Conservation (phyloP, 176 grass and related monocot species). For the Hyparrhenia diplandra region DNA sequence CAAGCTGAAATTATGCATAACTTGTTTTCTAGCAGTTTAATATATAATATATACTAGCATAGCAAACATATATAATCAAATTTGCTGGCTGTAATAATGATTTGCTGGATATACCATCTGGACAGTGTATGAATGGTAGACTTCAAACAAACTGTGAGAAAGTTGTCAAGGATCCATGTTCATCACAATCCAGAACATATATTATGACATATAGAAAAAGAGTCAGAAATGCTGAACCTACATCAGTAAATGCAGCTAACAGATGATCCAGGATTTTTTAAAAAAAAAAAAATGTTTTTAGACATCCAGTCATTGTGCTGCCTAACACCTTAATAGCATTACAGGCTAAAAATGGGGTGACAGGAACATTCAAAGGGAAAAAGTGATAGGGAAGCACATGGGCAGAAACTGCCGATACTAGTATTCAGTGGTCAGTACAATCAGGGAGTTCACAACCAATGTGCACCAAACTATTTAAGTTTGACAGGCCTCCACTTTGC, state of each 20-base stretch:
- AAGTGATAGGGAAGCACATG: background rate
- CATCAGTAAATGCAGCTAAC: background rate
- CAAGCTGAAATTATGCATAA: conserved; percentile 10
- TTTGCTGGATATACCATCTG: background rate
- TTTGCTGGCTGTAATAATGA: background rate
- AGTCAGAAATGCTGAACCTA: background rate
- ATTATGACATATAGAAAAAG: background rate
- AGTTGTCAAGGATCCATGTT: background rate
- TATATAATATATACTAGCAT: background rate
- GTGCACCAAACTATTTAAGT: background rate
- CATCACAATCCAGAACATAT: background rate
- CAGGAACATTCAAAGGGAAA: background rate
- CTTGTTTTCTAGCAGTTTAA: conserved; percentile 7
- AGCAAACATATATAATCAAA: background rate
- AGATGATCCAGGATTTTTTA: background rate
- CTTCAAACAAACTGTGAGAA: background rate
- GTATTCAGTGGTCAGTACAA: background rate
- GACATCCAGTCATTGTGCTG: background rate
- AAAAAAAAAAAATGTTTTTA: background rate
- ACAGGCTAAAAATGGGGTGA: background rate
- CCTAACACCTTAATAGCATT: background rate
- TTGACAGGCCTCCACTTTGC: background rate
- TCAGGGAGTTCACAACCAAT: background rate
- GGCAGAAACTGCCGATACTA: background rate
- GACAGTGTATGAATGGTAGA: background rate